phyloP scores from a whole-genome alignment of 176 grass and related monocot species.

The barley (Hordeum vulgare) region MorexV3_pseudomolecules_assembly NC_058522.1:507043009-507043508 shows the following conservation, averaged over 20 bases:
- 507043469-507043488: background rate
- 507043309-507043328: constrained; percentile 29
- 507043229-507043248: background rate
- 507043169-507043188: background rate
- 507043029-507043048: no score
- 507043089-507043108: no score
- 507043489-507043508: no score
- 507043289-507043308: constrained; percentile 6
- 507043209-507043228: background rate
- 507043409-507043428: constrained; percentile 17
- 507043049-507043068: no score
- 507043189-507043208: background rate
- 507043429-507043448: background rate
- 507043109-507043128: no score
- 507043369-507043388: background rate
- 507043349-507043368: background rate
- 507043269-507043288: constrained; percentile 28
- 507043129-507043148: no score
- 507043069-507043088: no score
- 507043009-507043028: no score
- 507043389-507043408: background rate
- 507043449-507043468: background rate
- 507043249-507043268: background rate
- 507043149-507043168: background rate
- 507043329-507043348: constrained; percentile 13